These are phyloP conservation scores for Umbelopsis sp. DNA, from an alignment of 192 early-diverging fungal species.

Conservation along the genomic window DNA sequence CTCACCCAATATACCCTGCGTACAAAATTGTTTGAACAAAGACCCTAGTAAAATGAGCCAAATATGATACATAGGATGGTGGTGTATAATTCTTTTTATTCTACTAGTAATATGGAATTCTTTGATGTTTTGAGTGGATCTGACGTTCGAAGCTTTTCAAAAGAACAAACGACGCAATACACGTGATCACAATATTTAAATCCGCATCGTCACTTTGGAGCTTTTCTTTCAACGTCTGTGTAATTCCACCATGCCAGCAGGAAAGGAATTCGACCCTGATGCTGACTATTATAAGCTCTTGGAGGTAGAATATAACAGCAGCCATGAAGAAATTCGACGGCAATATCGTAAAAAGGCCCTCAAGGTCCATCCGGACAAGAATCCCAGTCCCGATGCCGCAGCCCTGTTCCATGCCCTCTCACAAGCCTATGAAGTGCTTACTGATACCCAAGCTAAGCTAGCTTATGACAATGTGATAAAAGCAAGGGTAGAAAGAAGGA, in stretches of 20 bases:
- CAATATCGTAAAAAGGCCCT: slow-evolving; percentile 68
- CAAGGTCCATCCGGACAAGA: slow-evolving; percentile 89
- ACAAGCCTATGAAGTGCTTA: slow-evolving; percentile 47
- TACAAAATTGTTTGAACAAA: no score
- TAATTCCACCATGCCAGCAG: neutral
- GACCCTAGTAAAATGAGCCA: no score
- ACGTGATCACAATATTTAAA: no score
- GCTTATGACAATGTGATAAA: slow-evolving; percentile 44
- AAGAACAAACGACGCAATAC: no score
- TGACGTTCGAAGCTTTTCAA: no score
- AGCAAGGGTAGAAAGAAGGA: slow-evolving; percentile 45
- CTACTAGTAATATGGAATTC: no score
- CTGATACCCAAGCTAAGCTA: slow-evolving; percentile 40
- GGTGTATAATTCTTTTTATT: no score
- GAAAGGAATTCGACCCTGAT: slow-evolving; percentile 25
- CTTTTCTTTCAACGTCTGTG: no score
- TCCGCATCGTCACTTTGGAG: no score
- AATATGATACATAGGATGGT: no score
- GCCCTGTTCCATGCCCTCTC: slow-evolving; percentile 46
- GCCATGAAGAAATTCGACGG: slow-evolving; percentile 46
- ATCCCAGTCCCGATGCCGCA: slow-evolving; percentile 67
- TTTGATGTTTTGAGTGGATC: no score
- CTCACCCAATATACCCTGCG: no score
- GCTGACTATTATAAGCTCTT: slow-evolving; percentile 52
- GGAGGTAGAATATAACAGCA: slow-evolving; percentile 43